Percentiles rank a stretch among this genome's conserved stretches.
phyloP scores from a whole-genome alignment of 345 rosid species.

The Euclidium syriacum region DNA sequence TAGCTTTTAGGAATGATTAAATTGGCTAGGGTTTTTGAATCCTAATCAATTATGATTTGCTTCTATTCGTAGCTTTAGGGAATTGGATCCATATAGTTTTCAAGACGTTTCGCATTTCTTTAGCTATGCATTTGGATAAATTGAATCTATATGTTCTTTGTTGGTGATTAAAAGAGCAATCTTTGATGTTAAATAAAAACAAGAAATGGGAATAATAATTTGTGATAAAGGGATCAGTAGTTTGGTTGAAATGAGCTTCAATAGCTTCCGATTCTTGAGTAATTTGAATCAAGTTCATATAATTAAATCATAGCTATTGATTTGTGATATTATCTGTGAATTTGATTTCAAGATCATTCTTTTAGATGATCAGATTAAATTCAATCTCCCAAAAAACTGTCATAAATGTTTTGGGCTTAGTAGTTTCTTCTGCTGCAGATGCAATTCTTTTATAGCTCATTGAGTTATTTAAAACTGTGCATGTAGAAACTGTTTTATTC shows the following conservation, averaged over 20 bases:
- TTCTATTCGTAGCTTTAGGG: not conserved
- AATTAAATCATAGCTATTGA: not conserved
- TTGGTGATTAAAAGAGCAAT: not conserved
- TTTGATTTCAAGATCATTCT: not conserved
- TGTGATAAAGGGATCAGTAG: not conserved
- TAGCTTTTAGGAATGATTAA: not conserved
- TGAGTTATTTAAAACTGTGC: not conserved
- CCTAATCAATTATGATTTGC: not conserved
- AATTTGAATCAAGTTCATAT: not conserved
- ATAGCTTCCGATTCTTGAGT: not conserved
- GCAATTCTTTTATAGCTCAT: not conserved
- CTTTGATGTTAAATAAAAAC: not conserved
- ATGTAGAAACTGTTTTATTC: not conserved
- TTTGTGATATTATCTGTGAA: not conserved
- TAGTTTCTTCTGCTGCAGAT: not conserved
- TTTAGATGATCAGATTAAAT: not conserved
- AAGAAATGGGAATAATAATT: not conserved
- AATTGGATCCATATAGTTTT: not conserved
- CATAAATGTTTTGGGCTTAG: not conserved
- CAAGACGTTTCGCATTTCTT: not conserved
- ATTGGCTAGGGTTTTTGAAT: constrained; percentile 12
- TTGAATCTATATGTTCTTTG: not conserved
- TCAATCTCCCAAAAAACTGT: not conserved
- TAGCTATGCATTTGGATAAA: not conserved
- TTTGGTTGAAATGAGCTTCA: constrained; percentile 1